phyloP scores from a whole-genome alignment of 345 rosid species.

The Citrus sp. region DNA sequence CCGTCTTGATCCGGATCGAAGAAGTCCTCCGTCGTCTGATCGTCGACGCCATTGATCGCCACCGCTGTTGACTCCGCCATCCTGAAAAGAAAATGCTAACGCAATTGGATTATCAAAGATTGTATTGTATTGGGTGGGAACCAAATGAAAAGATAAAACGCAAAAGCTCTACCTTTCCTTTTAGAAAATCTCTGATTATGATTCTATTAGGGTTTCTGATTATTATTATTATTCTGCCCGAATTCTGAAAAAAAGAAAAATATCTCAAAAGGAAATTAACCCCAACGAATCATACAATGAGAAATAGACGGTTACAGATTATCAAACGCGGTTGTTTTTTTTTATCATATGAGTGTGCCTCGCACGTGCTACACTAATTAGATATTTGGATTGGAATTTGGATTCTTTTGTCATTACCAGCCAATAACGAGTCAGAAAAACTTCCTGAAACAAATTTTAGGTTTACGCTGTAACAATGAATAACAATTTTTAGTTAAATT shows the following conservation, averaged over 20 bases:
- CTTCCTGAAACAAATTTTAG: no score
- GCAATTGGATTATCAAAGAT: background rate
- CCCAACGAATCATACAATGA: background rate
- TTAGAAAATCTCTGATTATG: background rate
- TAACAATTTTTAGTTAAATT: no score
- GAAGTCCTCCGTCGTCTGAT: constrained; percentile 31
- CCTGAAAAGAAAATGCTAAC: constrained; percentile 2
- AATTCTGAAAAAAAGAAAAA: background rate
- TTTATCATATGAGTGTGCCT: background rate
- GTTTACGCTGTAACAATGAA: no score
- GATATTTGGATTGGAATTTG: no score
- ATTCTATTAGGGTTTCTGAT: constrained; percentile 19
- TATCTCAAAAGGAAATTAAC: background rate
- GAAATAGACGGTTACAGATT: constrained; percentile 2
- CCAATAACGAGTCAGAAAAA: no score
- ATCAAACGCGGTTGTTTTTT: background rate
- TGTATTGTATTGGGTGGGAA: background rate
- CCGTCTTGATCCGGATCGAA: constrained; percentile 32
- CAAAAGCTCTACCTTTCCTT: constrained; percentile 11
- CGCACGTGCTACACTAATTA: background rate
- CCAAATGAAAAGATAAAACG: background rate
- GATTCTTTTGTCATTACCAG: no score
- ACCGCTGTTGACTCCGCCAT: constrained; percentile 44
- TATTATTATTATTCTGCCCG: no score
- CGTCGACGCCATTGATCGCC: constrained; percentile 31